A percentile compares a stretch with the other conserved stretches of the same genome.
These are phyloP conservation scores for Salicornia ramosissima DNA, from an alignment of 148 eudicot species.

Conservation along the genomic window DNA sequence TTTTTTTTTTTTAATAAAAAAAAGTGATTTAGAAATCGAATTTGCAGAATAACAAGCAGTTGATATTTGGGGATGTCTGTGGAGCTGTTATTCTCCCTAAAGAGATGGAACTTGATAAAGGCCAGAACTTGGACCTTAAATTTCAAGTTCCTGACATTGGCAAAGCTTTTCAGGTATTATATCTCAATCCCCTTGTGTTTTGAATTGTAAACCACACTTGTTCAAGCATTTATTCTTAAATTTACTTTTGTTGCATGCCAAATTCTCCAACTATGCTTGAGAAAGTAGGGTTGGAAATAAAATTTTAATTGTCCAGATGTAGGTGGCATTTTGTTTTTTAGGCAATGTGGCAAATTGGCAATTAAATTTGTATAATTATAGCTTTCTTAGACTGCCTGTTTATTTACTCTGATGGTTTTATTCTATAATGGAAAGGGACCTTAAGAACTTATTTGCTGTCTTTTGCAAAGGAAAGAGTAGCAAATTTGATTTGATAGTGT, in stretches of 20 bases:
- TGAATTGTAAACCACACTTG: neutral
- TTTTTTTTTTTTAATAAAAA: neutral
- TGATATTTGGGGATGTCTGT: slow-evolving; percentile 56
- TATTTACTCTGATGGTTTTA: no score
- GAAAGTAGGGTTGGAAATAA: neutral
- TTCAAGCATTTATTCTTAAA: neutral
- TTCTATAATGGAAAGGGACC: neutral
- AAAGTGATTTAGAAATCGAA: slow-evolving; percentile 19
- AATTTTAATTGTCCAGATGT: neutral
- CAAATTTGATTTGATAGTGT: neutral
- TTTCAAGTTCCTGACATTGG: slow-evolving; percentile 45
- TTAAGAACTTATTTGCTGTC: neutral
- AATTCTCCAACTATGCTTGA: neutral
- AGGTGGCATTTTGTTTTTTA: neutral
- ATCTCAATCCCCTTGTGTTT: no score
- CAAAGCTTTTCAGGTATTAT: slow-evolving; percentile 35
- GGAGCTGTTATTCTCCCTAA: slow-evolving; percentile 51
- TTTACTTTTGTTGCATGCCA: neutral
- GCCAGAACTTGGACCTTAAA: slow-evolving; percentile 31
- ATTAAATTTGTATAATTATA: neutral
- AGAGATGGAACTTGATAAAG: slow-evolving; percentile 39
- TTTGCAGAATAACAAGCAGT: slow-evolving; percentile 56
- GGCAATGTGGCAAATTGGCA: neutral
- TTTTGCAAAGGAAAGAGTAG: neutral
- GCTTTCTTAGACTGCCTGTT: no score